Base-by-base conservation (phyloP, 495 filamentous ascomycete genomes). In the Talaromyces ruber region DNA sequence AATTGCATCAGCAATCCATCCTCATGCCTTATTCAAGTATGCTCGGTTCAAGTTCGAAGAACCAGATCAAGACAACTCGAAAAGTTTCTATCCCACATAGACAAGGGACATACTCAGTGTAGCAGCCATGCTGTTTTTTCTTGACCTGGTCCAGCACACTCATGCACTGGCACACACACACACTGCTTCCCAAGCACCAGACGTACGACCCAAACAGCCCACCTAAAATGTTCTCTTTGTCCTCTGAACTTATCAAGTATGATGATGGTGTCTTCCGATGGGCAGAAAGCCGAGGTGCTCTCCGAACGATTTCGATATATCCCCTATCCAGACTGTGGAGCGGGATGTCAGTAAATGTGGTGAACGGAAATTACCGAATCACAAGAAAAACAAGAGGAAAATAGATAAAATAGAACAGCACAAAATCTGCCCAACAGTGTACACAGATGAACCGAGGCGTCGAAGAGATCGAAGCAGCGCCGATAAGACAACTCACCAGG, bases 91-190 rank as follows among this genome's bases (percentile, higher is more conserved):
- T 60, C 28, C 59, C 24, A 43, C 12, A 34, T 34, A 25, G 25
- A 61, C 28, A 52, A 71, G 60, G n/a, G 67, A 79, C 75, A 72
- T 79, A 79, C 78, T 79, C 74, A 80, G 61, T 66, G 76, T 77
- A 69, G 75, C 76, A 67, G 75, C 72, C 78, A 80, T 80, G 56
- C 71, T 80, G 76, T 69, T 62, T 34, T 57, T 63, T 43, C 29
- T 57, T 34, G 18, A 7, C 26, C 1, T 57, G 18, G 54, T 18
- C 24, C 28, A 14, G 26, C 29, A 55, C 52, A 57, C 54, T 32
- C 54, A 57, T 34, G 29, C 51, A 56, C 53, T 29, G 22, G 26
- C 37, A 60, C 28, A 14, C n/a, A 30, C 53, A 32, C 53, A 57
- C 54, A 57, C 28, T n/a, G 45, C 26, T 57, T 25, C n/a, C 53